These are phyloP conservation scores for Arthrobotrys entomopaga DNA, from an alignment of 2,329 filamentous ascomycete species.

Conservation along the genomic window DNA sequence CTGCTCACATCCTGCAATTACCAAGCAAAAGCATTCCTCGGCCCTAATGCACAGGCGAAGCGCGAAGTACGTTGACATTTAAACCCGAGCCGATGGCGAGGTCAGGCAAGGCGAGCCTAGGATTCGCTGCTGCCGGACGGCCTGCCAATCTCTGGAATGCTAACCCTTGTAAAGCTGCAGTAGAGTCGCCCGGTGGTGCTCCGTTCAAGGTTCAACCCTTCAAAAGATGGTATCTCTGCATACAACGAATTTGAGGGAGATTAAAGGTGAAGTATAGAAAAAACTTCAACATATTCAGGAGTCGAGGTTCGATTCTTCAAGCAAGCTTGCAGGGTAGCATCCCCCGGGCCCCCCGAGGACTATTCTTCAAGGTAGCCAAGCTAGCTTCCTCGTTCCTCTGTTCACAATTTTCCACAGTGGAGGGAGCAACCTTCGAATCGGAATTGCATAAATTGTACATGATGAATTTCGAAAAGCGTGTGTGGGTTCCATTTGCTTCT, in stretches of 20 bases:
- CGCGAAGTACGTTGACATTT: not conserved
- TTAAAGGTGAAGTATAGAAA: slow-evolving; percentile 24
- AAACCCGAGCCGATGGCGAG: slow-evolving; percentile 22
- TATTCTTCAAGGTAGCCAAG: no score
- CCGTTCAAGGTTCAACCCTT: slow-evolving; percentile 38
- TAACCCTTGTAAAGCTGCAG: slow-evolving; percentile 3
- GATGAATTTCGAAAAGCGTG: slow-evolving; percentile 11
- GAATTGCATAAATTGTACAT: slow-evolving; percentile 54
- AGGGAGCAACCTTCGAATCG: slow-evolving; percentile 11
- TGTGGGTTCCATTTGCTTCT: slow-evolving; percentile 9
- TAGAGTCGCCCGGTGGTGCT: slow-evolving; percentile 26
- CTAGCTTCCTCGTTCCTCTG: no score
- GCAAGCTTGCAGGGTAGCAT: no score
- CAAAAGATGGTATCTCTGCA: slow-evolving; percentile 19
- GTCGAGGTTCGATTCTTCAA: no score
- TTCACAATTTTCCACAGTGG: no score
- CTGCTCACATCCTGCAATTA: not conserved
- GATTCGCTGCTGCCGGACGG: slow-evolving; percentile 19
- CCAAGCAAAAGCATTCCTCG: not conserved
- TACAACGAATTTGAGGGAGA: slow-evolving; percentile 32
- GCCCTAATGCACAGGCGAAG: slow-evolving; percentile 14
- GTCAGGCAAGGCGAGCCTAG: no score
- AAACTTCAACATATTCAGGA: no score
- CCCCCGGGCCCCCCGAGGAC: no score
- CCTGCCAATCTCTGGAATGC: not conserved